phyloP scores from a whole-genome alignment of 2,329 filamentous ascomycete species.

The Penicillium sp. region DNA sequence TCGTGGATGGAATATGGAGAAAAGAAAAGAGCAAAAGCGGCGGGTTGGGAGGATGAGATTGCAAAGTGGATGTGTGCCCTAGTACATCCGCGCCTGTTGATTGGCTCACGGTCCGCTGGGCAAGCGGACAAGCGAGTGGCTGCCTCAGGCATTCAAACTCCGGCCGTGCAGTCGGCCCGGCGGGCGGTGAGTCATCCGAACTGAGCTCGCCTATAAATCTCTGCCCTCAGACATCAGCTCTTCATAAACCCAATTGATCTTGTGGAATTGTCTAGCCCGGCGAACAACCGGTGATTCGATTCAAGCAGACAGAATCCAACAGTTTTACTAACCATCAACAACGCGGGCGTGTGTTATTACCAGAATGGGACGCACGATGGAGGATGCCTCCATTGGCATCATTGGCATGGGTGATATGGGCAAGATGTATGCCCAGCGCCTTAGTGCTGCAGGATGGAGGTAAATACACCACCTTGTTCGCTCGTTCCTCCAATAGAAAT shows the following conservation, averaged over 20 bases:
- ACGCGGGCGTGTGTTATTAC: conserved; percentile 10
- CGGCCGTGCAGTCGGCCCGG: conserved; percentile 32
- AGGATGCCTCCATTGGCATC: conserved; percentile 80
- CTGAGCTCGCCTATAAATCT: conserved; percentile 29
- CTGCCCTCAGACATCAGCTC: neutral
- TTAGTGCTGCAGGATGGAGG: conserved; percentile 96
- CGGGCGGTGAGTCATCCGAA: conserved; percentile 27
- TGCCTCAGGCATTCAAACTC: conserved; percentile 21
- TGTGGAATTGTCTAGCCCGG: conserved; percentile 14
- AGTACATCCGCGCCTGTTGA: conserved; percentile 28
- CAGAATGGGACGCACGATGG: conserved; percentile 53
- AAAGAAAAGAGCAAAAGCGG: conserved; percentile 29
- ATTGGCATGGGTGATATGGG: conserved; percentile 99
- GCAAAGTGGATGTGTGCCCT: conserved; percentile 46
- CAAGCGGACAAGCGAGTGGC: conserved; percentile 31
- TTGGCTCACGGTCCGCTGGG: conserved; percentile 28
- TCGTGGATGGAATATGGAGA: conserved; percentile 48
- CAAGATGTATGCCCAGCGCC: conserved; percentile 90
- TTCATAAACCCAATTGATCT: conserved; percentile 19
- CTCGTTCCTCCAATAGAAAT: neutral
- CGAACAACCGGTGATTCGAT: conserved; percentile 3
- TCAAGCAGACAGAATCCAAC: neutral
- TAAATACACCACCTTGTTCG: conserved; percentile 56
- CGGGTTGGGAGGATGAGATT: conserved; percentile 27
- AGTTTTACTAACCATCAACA: neutral